Base-by-base conservation (phyloP, 345 rosid species). In the Streptanthus diversifolius region DNA sequence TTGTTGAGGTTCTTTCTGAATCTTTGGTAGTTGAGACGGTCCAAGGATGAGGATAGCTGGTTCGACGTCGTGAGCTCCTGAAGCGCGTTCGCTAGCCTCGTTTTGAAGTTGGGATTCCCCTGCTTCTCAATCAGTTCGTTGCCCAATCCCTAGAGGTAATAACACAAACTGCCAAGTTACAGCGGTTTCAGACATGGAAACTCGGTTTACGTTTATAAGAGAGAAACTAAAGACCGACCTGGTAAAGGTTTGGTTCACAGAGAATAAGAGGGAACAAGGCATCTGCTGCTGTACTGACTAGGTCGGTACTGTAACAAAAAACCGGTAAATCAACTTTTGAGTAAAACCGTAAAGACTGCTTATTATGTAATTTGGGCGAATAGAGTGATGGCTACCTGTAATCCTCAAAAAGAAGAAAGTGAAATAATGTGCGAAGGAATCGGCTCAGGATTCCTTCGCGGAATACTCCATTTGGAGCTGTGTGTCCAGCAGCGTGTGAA, bases 181-280 rank as follows among this genome's bases (percentile, higher is more conserved):
- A 6, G 14, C n/a, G 15, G 55, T 48, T 55, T 36, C 43, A 71
- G 25, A 51, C 63, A 63, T 3, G 18, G 17, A 63, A 59, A 43
- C 33, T 37, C 6, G 8, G 68, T 70, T 63, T 14, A 13, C 3
- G 12, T 22, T 63, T 11, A 41, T 22, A 33, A 32, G 39, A 58
- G 35, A 17, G 14, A 72, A 7, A 12, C 14, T 15, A 39, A 21
- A 33, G 25, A 72, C 64, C 5, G 30, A 95, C 99, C 99, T 90
- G 98, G 85, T 85, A 95, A 62, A 91, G 82, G 73, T 71, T 80
- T 80, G 88, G 97, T 71, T 95, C 99, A 40, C 96, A 90, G 56
- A 95, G 98, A 66, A 95, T 90, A 83, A 95, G 80, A 3, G 99
- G 98, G 78, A 95, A 82, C 66, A 95, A 87, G 45, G 99, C 93